A percentile compares a stretch with the other conserved stretches of the same genome.
These are phyloP conservation scores for Lichtheimia ornata DNA, from an alignment of 371 early-diverging fungal genomes.

Conservation along the genomic window DNA sequence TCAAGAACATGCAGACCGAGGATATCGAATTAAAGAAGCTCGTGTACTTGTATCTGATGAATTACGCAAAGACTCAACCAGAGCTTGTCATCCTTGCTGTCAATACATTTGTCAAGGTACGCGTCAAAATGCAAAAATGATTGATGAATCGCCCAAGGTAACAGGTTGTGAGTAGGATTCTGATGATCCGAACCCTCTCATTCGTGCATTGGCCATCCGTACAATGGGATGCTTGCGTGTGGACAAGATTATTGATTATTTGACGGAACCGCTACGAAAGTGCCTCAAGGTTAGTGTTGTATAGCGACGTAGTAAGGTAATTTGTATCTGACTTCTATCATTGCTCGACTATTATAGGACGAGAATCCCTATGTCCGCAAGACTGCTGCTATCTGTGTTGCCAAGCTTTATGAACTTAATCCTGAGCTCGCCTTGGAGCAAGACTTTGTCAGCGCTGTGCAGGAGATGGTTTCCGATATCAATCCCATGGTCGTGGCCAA, in stretches of 20 bases:
- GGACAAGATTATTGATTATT: slow-evolving; percentile 84
- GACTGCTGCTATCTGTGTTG: slow-evolving; percentile 94
- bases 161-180: slow-evolving; percentile 12
- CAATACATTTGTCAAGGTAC: slow-evolving; percentile 65
- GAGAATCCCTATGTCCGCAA: slow-evolving; percentile 91
- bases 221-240: slow-evolving; percentile 95
- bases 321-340: too few species aligned
- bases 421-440: slow-evolving; percentile 66
- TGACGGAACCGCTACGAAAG: slow-evolving; percentile 84
- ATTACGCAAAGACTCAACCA: slow-evolving; percentile 85
- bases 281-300: slow-evolving; percentile 55
- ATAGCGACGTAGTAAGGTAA: too few species aligned
- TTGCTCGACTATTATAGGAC: slow-evolving; percentile 41
- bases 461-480: slow-evolving; percentile 89
- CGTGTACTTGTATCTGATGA: slow-evolving; percentile 88
- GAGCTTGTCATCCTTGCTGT: slow-evolving; percentile 89
- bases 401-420: slow-evolving; percentile 74
- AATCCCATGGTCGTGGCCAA: slow-evolving; percentile 97
- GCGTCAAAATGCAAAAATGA: too few species aligned
- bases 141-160: too few species aligned
- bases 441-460: slow-evolving; percentile 81
- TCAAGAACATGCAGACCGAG: slow-evolving; percentile 99
- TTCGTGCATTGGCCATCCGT: slow-evolving; percentile 89
- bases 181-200: slow-evolving; percentile 86
- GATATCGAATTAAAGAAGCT: slow-evolving; percentile 92